Evolutionary conservation across 1,139 yeast genomes (phyloP).

Genomic region (Magnusiomyces suaveolens): DNA sequence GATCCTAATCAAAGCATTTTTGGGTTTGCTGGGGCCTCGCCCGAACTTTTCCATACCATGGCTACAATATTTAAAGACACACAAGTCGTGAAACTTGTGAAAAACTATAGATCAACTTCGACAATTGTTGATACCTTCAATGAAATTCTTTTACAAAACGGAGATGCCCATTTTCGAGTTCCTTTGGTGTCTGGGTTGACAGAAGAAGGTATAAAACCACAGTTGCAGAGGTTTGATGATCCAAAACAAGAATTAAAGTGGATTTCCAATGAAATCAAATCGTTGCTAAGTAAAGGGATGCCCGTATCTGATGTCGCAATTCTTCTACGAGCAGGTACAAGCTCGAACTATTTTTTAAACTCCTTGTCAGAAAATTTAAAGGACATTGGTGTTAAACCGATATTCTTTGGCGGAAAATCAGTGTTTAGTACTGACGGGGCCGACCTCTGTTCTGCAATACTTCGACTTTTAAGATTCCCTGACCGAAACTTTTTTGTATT

Average conservation of each 20-base stretch:
- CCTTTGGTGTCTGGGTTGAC: background rate
- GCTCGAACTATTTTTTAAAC: background rate
- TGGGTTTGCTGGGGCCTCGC: slow-evolving; percentile 54
- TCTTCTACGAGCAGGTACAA: slow-evolving; percentile 44
- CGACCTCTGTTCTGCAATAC: slow-evolving; percentile 8
- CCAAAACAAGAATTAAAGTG: slow-evolving; percentile 4
- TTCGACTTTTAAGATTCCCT: slow-evolving; percentile 9
- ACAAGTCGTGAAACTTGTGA: slow-evolving; percentile 41
- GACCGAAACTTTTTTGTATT: slow-evolving; percentile 7
- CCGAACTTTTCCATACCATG: slow-evolving; percentile 55
- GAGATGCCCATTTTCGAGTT: background rate
- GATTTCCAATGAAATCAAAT: slow-evolving; percentile 6
- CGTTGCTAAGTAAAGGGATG: background rate
- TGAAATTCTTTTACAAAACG: slow-evolving; percentile 48
- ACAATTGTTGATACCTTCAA: slow-evolving; percentile 60
- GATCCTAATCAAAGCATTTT: slow-evolving; percentile 95
- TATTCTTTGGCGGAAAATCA: slow-evolving; percentile 9
- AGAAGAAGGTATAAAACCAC: slow-evolving; percentile 1
- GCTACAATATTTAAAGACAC: slow-evolving; percentile 35
- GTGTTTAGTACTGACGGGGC: slow-evolving; percentile 10
- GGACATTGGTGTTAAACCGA: background rate
- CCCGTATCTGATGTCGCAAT: slow-evolving; percentile 51
- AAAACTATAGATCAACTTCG: slow-evolving; percentile 74
- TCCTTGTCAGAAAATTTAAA: background rate
- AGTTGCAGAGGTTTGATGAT: slow-evolving; percentile 1